Conservation (phyloP, 805 yeast species). For the Sugiyamaella smithiae region DNA sequence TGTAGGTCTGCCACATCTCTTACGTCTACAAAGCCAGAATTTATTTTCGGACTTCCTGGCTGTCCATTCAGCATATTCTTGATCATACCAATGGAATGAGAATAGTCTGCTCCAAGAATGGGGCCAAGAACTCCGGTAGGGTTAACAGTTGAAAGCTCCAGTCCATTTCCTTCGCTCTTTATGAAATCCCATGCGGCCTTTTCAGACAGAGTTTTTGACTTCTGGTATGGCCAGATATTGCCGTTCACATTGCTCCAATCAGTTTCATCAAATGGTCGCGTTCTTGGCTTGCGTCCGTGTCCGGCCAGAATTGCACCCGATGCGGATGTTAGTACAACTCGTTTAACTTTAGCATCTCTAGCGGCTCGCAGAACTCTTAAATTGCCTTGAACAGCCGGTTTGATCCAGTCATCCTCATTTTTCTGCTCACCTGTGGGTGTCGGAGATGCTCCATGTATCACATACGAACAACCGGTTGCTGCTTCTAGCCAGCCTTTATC, state of each 20-base stretch:
- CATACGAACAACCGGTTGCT: neutral
- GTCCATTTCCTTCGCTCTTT: constrained; percentile 27
- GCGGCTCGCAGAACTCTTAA: constrained; percentile 40
- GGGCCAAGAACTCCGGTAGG: constrained; percentile 36
- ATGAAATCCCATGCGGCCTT: constrained; percentile 54
- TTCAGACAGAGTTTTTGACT: constrained; percentile 57
- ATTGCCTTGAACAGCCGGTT: constrained; percentile 50
- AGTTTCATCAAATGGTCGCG: neutral
- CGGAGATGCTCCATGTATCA: neutral
- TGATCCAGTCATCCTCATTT: constrained; percentile 39
- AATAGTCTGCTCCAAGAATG: neutral
- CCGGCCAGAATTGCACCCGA: constrained; percentile 50
- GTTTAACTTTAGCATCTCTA: constrained; percentile 39
- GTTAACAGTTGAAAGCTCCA: constrained; percentile 28
- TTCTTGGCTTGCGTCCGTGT: constrained; percentile 32
- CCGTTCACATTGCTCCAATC: neutral
- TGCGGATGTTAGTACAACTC: constrained; percentile 48
- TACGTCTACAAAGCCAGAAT: constrained; percentile 41
- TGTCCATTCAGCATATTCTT: neutral
- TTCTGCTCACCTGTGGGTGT: neutral
- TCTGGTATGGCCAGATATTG: constrained; percentile 26
- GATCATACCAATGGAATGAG: neutral
- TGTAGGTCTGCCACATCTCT: constrained; percentile 64
- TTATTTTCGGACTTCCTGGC: neutral
- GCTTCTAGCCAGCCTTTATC: neutral